phyloP scores from a whole-genome alignment of 2,329 filamentous ascomycete species.

The Xylaria sp. region DNA sequence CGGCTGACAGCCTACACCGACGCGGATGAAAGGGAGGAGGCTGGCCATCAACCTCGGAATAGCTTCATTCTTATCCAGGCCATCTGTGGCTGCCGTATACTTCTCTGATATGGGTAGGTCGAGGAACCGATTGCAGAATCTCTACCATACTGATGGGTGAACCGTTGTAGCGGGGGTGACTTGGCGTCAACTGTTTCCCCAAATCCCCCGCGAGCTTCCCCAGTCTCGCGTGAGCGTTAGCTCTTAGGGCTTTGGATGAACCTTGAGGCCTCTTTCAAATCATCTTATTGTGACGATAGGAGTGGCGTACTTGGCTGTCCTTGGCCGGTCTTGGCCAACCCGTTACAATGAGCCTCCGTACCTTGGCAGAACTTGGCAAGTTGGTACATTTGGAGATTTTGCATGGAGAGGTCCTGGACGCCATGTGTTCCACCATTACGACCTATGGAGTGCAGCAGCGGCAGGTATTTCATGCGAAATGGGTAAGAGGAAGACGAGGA shows the following conservation, averaged over 20 bases:
- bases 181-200: constrained; percentile 30
- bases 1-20: constrained; percentile 6
- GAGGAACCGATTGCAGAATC: background rate
- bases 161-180: background rate
- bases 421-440: constrained; percentile 6
- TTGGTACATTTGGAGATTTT: constrained; percentile 28
- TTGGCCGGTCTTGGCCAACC: constrained; percentile 33
- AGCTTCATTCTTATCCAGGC: background rate
- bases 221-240: constrained; percentile 13
- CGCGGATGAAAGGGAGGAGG: background rate
- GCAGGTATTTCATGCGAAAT: background rate
- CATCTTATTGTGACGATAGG: constrained; percentile 12
- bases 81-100: background rate
- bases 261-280: constrained; percentile 24
- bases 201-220: constrained; percentile 24
- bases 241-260: constrained; percentile 14
- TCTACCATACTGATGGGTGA: background rate
- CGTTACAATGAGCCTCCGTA: constrained; percentile 22
- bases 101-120: background rate
- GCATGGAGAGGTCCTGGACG: constrained; percentile 10
- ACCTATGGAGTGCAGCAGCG: background rate
- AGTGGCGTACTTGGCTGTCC: constrained; percentile 29
- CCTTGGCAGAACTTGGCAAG: constrained; percentile 30
- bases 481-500: constrained; percentile 2
- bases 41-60: constrained; percentile 6